Base-by-base conservation (phyloP, 1,284 basidiomycete species). In the Fomitopsis pinicola region DNA sequence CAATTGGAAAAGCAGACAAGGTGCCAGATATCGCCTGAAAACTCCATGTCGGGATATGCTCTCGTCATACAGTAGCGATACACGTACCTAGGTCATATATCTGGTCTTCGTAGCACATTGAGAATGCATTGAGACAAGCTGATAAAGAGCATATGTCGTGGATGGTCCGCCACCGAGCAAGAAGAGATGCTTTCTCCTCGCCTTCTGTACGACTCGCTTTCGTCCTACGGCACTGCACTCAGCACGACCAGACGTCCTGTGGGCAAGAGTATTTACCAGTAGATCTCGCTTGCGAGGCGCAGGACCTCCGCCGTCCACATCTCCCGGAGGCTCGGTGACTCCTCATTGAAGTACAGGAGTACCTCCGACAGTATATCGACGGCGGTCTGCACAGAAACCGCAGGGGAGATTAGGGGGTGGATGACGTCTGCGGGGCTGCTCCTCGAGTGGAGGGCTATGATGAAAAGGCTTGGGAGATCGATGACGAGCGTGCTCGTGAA, bases 11-110 rank as follows among this genome's bases (percentile, higher is more conserved):
- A 67, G 15, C 80, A 81, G 48, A 86, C 80, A 6, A 92, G 77
- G 63, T 88, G 84, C 89, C 89, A 91, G 33, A 85, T 78, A 40
- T 85, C 83, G 59, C 84, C 89, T 91, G 60, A 14, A 46, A 45
- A 4, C 33, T 38, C 52, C 45, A 66, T 54, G 38, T 42, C 10
- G 48, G 40, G 2, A 26, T 17, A 5, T 3, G 55, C 40, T 38
- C 7, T 44, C 57, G 26, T 30, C 19, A 6, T 19, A 14, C 26
- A n/a, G 22, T 17, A 17, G 45, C 60, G 46, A 62, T 22, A 50
- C 28, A 61, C 69, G 59, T 70, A 86, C 87, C 80, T 8, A 87
- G 72, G 67, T 89, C 87, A 66, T 88, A 89, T n/a, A 71, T 76
- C 56, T 81, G 79, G 5, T 76, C 79, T n/a, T 88, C 86, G 63